phyloP scores from a whole-genome alignment of 371 early-diverging fungal species.

The Amoeboaphelidium protococcarum region DNA sequence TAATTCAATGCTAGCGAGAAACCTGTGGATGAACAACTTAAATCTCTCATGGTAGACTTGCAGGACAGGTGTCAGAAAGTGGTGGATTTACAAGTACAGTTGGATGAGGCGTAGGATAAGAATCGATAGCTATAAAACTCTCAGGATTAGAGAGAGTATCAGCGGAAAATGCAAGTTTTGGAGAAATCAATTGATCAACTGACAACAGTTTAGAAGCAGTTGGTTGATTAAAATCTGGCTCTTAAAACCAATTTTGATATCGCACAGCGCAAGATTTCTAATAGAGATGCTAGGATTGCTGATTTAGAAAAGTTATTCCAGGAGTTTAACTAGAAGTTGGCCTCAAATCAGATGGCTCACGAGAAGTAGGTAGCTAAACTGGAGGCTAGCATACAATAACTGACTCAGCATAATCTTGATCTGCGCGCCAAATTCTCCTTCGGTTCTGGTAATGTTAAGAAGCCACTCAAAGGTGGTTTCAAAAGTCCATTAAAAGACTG shows the following conservation, averaged over 20 bases:
- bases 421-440: too few relatives aligned
- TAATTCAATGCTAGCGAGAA: neutral
- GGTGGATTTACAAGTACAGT: slow-evolving; percentile 73
- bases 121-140: slow-evolving; percentile 51
- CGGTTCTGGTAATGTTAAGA: too few relatives aligned
- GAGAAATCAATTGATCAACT: slow-evolving; percentile 85
- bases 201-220: slow-evolving; percentile 70
- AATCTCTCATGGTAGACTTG: slow-evolving; percentile 71
- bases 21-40: neutral
- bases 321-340: slow-evolving; percentile 24
- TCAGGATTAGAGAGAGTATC: slow-evolving; percentile 53
- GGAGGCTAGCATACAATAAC: too few relatives aligned
- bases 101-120: slow-evolving; percentile 75
- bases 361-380: too few relatives aligned
- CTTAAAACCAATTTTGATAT: slow-evolving; percentile 73
- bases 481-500: too few relatives aligned
- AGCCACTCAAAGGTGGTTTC: too few relatives aligned
- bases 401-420: too few relatives aligned
- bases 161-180: slow-evolving; percentile 77
- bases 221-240: slow-evolving; percentile 73
- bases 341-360: too few relatives aligned
- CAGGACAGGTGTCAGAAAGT: slow-evolving; percentile 83
- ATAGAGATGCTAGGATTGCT: slow-evolving; percentile 74
- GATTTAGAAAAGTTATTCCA: slow-evolving; percentile 59
- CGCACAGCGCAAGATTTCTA: slow-evolving; percentile 62